Evolutionary conservation across 768 basidiomycete species (phyloP), one percentile per base, ranked within the genome.

Genomic region (Mrakia blollopis): DNA sequence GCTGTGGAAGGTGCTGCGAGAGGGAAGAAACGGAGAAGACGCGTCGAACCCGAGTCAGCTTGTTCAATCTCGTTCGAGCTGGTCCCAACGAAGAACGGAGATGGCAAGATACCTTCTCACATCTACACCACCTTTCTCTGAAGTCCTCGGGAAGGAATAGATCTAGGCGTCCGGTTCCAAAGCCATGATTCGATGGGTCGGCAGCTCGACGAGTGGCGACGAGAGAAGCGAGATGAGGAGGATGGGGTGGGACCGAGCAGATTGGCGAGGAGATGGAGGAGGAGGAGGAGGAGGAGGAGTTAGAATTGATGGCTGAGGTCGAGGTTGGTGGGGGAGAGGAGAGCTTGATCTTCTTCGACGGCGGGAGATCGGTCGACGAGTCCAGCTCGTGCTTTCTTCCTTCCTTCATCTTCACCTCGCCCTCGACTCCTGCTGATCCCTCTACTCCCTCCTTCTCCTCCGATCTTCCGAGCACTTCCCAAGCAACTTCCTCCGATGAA

Each of bases 81-180:
- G 5, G 10, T 57, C 18, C 11, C 44, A 2, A 44, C 44, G 44
- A 35, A 25, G 50, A 72, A 28, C 2, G 52, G 18, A 3, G 28
- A 30, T 6, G 68, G n/a, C 9, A 10, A 18, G 78, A 3, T 30
- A 81, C 81, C 73, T 79, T 37, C 28, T 63, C 18, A 60, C 81
- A 82, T 0, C 81, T 60, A 63, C 81, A 82, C 76, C 78, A 79
- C 5, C 74, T 47, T 21, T 68, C 47, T 57, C 77, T 78, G 69
- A 74, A 82, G 6, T 77, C 79, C 6, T 82, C 81, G 23, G 72
- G 72, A 0, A 82, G 72, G 37, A 74, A 82, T 0, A 80, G 62
- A 57, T 82, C 80, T 32, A 62, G 3, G 11, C 72, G 30, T 14
- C 47, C 73, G 0, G 0, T 57, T 37, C 63, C 50, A 21, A 47